Conservation (phyloP, 768 basidiomycete genomes). For the Rhodotorula diobovata region DNA sequence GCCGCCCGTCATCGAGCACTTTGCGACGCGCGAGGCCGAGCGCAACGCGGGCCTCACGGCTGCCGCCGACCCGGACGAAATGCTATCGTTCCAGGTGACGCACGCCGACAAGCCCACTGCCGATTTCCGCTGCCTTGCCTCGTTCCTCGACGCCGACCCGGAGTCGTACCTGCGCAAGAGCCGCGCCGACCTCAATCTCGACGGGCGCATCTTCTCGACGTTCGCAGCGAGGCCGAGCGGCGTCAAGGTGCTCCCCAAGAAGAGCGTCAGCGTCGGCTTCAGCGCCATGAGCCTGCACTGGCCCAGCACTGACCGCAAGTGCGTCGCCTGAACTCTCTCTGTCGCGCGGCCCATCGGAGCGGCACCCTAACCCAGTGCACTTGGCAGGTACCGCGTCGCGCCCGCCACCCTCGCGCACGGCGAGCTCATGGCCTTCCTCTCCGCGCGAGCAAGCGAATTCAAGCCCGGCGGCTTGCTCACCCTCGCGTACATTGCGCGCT, state of each 20-base stretch:
- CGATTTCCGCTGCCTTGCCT: slow-evolving; percentile 30
- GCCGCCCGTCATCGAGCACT: slow-evolving; percentile 20
- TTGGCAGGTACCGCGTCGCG: slow-evolving; percentile 22
- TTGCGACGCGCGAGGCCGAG: slow-evolving; percentile 12
- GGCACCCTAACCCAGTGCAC: too few relatives aligned
- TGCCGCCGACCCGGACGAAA: slow-evolving; percentile 10
- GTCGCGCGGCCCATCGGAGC: too few relatives aligned
- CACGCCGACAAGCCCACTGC: slow-evolving; percentile 28
- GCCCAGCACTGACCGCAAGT: slow-evolving; percentile 35
- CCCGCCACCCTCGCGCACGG: slow-evolving; percentile 39
- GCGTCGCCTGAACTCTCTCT: not conserved
- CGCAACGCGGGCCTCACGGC: not conserved
- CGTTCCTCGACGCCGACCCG: slow-evolving; percentile 16
- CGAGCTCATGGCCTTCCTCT: slow-evolving; percentile 42
- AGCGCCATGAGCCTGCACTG: slow-evolving; percentile 42
- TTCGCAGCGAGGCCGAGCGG: slow-evolving; percentile 36
- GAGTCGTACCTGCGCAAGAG: slow-evolving; percentile 11
- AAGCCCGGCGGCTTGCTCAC: slow-evolving; percentile 40
- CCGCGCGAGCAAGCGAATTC: slow-evolving; percentile 41
- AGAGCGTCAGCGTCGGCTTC: slow-evolving; percentile 40
- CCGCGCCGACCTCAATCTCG: slow-evolving; percentile 14
- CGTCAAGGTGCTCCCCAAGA: slow-evolving; percentile 35
- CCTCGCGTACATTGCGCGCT: slow-evolving; percentile 40
- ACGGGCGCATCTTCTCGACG: slow-evolving; percentile 32
- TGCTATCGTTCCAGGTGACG: slow-evolving; percentile 32